Conservation (phyloP, 208 protist species). For the Tritrichomonas foetus region DNA sequence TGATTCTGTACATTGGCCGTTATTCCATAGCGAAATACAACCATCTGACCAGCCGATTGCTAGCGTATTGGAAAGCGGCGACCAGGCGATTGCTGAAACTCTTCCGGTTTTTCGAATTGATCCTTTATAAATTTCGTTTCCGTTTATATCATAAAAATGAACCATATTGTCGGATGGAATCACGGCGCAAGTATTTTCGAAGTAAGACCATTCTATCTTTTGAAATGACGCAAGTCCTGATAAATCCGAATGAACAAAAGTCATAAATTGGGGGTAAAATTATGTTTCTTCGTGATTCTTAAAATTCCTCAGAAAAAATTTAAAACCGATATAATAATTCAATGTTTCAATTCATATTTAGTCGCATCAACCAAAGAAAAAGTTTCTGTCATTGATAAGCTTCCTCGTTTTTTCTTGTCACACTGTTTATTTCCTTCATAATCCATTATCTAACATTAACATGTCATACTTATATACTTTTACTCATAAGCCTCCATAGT, state of each 20-base stretch:
- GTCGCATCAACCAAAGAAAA: too few species aligned
- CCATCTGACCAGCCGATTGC: constrained; percentile 36
- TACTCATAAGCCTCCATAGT: too few species aligned
- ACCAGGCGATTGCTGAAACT: background rate
- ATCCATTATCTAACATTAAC: too few species aligned
- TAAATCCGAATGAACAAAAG: background rate
- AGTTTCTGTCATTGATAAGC: too few species aligned
- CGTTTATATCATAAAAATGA: background rate
- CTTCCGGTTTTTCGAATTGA: background rate
- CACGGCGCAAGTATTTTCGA: background rate
- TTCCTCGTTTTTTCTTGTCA: too few species aligned
- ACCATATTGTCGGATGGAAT: background rate
- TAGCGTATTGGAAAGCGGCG: background rate
- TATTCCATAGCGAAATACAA: background rate
- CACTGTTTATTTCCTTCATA: too few species aligned
- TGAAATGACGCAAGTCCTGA: background rate
- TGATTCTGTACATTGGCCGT: background rate
- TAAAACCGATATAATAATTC: too few species aligned
- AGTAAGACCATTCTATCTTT: background rate
- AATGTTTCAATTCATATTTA: too few species aligned
- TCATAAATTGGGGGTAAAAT: too few species aligned
- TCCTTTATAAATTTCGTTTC: constrained; percentile 6
- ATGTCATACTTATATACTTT: too few species aligned
- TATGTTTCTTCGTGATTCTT: too few species aligned
- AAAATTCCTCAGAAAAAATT: too few species aligned